These are phyloP conservation scores for Beauveria medogensis DNA, from an alignment of 2,329 filamentous ascomycete genomes.

Conservation along the genomic window DNA sequence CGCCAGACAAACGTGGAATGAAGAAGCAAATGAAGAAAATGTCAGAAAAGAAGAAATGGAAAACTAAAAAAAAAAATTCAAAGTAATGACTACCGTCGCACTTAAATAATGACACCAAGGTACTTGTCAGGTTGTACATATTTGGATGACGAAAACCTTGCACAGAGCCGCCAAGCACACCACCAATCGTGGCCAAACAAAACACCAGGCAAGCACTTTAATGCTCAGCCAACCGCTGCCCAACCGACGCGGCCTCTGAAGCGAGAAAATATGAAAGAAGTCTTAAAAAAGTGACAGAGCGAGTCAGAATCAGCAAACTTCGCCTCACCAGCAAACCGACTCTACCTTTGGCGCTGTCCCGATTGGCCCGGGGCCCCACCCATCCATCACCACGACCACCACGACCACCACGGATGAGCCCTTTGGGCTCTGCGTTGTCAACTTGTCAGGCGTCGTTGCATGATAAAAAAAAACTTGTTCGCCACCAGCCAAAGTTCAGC, in stretches of 20 bases:
- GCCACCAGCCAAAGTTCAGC: too few species aligned
- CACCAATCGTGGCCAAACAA: not conserved
- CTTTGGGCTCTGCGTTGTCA: not conserved
- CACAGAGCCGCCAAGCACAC: slow-evolving; percentile 14
- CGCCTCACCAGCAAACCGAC: not conserved
- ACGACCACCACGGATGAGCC: not conserved
- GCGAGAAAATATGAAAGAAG: too few species aligned
- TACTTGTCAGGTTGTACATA: not conserved
- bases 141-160: not conserved
- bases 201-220: not conserved
- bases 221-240: not conserved
- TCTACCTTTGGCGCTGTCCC: not conserved
- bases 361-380: not conserved
- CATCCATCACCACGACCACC: too few species aligned
- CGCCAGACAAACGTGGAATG: not conserved
- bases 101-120: not conserved
- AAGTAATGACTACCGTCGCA: not conserved
- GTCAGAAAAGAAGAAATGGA: not conserved
- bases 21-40: not conserved
- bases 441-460: not conserved
- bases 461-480: not conserved
- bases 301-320: not conserved
- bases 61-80: not conserved
- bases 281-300: too few species aligned
- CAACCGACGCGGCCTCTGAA: not conserved